Conservation (phyloP, 108 stramenopile species). For the Cylindrotheca fusiformis region DNA sequence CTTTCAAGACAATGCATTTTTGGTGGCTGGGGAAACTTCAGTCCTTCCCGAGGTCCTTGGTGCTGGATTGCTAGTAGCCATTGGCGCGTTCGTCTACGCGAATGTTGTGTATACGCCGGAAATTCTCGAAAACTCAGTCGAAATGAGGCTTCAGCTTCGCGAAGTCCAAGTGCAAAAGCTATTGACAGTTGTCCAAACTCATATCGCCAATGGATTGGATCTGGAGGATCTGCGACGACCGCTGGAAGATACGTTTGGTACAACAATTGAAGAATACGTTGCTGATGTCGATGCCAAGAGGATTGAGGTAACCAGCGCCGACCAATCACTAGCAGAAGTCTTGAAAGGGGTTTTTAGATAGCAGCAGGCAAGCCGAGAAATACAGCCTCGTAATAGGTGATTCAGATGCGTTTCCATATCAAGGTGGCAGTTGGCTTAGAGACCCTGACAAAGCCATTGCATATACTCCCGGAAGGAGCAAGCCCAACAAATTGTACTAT, state of each 20-base stretch:
- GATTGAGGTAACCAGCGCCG: neutral
- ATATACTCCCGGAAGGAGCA: no score
- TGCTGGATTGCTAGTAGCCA: slow-evolving; percentile 1
- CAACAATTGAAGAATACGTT: slow-evolving; percentile 12
- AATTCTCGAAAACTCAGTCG: slow-evolving; percentile 14
- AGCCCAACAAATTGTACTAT: no score
- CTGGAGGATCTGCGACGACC: slow-evolving; percentile 15
- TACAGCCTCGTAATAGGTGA: neutral
- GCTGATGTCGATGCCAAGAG: neutral
- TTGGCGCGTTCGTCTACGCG: slow-evolving; percentile 19
- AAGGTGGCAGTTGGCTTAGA: no score
- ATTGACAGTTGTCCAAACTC: slow-evolving; percentile 7
- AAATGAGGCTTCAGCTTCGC: slow-evolving; percentile 4
- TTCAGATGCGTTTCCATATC: no score
- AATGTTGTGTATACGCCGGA: slow-evolving; percentile 23
- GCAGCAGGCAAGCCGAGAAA: neutral
- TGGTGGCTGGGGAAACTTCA: no score
- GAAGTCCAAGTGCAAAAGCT: slow-evolving; percentile 12
- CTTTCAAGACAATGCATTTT: no score
- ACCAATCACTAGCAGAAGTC: no score
- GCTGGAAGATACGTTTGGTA: slow-evolving; percentile 18
- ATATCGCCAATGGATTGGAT: slow-evolving; percentile 12
- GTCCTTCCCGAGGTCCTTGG: no score
- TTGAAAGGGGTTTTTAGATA: neutral
- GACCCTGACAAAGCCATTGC: no score